These are phyloP conservation scores for Bocquillonia castaneifolia DNA, from an alignment of 441 rosid species.

Conservation along the genomic window DNA sequence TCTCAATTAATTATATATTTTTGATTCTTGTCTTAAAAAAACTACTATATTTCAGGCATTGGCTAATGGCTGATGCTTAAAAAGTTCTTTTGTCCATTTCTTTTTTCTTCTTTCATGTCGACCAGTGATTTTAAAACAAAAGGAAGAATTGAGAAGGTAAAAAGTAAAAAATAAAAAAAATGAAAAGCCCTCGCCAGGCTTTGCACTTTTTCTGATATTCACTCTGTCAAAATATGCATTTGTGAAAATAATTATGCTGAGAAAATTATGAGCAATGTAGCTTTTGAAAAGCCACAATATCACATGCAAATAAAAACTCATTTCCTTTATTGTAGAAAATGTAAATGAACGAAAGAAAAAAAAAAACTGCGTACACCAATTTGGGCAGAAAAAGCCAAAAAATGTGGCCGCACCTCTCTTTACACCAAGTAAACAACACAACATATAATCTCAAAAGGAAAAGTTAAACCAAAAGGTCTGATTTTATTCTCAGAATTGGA, in stretches of 20 bases:
- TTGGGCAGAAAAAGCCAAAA: background rate
- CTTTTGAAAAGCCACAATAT: slow-evolving; percentile 11
- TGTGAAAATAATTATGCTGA: slow-evolving; percentile 8
- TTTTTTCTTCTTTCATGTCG: background rate
- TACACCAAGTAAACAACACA: no score
- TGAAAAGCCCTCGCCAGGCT: no score
- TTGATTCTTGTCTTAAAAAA: no score
- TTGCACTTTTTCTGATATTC: no score
- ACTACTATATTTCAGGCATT: background rate
- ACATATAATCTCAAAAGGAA: no score
- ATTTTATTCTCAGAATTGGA: no score
- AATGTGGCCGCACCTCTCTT: background rate
- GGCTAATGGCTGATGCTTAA: no score
- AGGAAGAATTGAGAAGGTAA: background rate
- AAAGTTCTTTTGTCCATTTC: background rate
- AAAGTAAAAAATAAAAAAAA: no score
- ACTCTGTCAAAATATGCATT: background rate
- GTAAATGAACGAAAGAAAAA: background rate
- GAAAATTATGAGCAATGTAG: background rate
- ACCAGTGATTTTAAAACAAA: background rate
- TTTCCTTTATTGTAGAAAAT: background rate
- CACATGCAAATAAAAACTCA: background rate
- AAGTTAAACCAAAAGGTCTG: no score
- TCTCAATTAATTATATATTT: no score
- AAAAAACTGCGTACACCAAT: no score